Percentiles rank a stretch among this genome's conserved stretches.
Evolutionary conservation across 768 basidiomycete genomes (phyloP).

Genomic region (Hygrophorus pudorinus): DNA sequence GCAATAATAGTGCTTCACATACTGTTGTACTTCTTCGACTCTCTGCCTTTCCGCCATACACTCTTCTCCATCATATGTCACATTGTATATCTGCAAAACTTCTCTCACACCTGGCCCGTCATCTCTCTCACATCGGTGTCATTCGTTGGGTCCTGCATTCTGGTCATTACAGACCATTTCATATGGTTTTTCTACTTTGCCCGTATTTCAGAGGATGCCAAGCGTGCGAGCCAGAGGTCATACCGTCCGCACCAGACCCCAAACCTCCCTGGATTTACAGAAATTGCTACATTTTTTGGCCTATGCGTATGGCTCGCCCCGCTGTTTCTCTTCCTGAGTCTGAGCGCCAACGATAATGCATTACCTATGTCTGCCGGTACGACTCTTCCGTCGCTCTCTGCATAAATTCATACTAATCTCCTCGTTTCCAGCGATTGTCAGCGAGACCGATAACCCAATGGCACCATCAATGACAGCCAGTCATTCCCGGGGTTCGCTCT

Average conservation of each 20-base stretch:
- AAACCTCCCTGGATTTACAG: slow-evolving; percentile 43
- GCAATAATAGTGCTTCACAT: slow-evolving; percentile 69
- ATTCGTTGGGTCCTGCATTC: slow-evolving; percentile 76
- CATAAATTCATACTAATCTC: neutral
- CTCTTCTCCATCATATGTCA: slow-evolving; percentile 80
- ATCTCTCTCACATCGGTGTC: slow-evolving; percentile 81
- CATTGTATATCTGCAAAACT: slow-evolving; percentile 85
- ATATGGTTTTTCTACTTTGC: slow-evolving; percentile 97
- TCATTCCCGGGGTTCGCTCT: slow-evolving; percentile 43
- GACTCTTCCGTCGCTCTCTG: neutral
- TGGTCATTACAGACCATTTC: slow-evolving; percentile 89
- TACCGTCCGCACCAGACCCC: slow-evolving; percentile 8
- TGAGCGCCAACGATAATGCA: slow-evolving; percentile 96
- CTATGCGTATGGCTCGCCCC: slow-evolving; percentile 86
- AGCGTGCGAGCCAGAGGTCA: slow-evolving; percentile 23
- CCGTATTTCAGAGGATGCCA: slow-evolving; percentile 51
- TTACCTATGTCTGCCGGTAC: slow-evolving; percentile 62
- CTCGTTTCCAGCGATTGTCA: neutral
- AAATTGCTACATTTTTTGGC: slow-evolving; percentile 78
- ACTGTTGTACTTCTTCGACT: slow-evolving; percentile 69
- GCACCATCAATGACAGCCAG: slow-evolving; percentile 6
- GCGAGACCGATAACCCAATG: neutral
- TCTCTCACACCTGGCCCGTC: slow-evolving; percentile 81
- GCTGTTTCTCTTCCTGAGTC: slow-evolving; percentile 87
- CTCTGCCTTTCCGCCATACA: slow-evolving; percentile 66